Conservation (phyloP, 257 asterid species). For the Lithospermum erythrorhizon region DNA sequence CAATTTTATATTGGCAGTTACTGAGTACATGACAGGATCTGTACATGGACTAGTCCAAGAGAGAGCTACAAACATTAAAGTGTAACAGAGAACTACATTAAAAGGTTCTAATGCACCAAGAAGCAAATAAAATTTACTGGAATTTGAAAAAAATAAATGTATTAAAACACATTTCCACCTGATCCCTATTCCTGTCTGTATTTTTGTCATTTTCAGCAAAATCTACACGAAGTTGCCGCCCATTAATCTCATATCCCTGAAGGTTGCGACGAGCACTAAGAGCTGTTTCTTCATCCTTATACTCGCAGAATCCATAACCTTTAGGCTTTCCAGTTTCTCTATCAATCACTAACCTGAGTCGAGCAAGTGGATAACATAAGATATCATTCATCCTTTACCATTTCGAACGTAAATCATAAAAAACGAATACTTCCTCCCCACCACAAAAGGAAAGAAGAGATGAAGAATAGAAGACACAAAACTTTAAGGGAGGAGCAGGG, state of each 20-base stretch:
- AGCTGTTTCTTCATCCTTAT: slow-evolving; percentile 94
- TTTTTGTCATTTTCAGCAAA: slow-evolving; percentile 93
- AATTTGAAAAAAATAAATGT: neutral
- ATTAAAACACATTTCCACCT: slow-evolving; percentile 29
- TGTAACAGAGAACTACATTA: neutral
- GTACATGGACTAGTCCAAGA: neutral
- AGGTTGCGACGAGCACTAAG: slow-evolving; percentile 95
- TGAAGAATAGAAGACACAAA: too few relatives aligned
- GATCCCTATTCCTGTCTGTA: slow-evolving; percentile 65
- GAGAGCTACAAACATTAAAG: neutral
- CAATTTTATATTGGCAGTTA: neutral
- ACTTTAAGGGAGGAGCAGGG: too few relatives aligned
- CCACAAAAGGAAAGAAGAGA: too few relatives aligned
- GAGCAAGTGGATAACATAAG: neutral
- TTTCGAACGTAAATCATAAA: too few relatives aligned
- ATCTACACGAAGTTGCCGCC: slow-evolving; percentile 92
- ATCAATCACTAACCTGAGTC: slow-evolving; percentile 70
- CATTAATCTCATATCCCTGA: slow-evolving; percentile 81
- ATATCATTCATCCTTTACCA: neutral
- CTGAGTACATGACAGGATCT: neutral
- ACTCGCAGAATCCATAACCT: slow-evolving; percentile 97
- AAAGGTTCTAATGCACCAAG: neutral
- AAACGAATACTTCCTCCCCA: too few relatives aligned
- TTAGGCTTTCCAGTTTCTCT: slow-evolving; percentile 96
- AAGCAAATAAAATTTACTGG: neutral